phyloP scores from a whole-genome alignment of 140 eudicot genomes.

The Ambrosia hybrid region DNA sequence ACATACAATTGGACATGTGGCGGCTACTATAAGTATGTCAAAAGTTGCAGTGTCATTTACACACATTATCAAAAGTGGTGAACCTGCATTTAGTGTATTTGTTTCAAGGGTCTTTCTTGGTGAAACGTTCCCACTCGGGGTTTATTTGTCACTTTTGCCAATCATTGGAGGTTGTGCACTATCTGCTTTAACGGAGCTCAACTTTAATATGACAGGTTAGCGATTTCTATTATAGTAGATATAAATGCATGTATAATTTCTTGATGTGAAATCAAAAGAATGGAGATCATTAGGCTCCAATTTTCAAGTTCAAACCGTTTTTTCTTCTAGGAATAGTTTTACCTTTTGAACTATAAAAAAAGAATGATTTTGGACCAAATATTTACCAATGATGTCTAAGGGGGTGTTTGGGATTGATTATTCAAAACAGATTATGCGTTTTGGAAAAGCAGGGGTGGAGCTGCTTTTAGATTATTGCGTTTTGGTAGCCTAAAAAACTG shows the following conservation, averaged over 20 bases:
- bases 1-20: slow-evolving; percentile 63
- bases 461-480: too few relatives aligned
- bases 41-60: slow-evolving; percentile 63
- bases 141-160: slow-evolving; percentile 58
- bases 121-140: slow-evolving; percentile 45
- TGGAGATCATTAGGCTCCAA: not conserved
- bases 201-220: slow-evolving; percentile 55
- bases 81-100: slow-evolving; percentile 55
- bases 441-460: too few relatives aligned
- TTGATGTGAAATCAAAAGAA: not conserved
- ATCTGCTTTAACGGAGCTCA: slow-evolving; percentile 56
- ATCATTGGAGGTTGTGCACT: slow-evolving; percentile 60
- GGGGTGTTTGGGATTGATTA: too few relatives aligned
- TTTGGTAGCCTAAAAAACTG: too few relatives aligned
- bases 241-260: not conserved
- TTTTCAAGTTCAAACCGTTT: not conserved
- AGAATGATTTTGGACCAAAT: not conserved
- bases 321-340: not conserved
- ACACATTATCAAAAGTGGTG: slow-evolving; percentile 51
- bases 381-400: too few relatives aligned
- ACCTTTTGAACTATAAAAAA: not conserved
- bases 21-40: slow-evolving; percentile 67
- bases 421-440: too few relatives aligned
- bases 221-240: not conserved
- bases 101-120: slow-evolving; percentile 50